phyloP scores from a whole-genome alignment of 208 protist genomes.

The Trypanosoma rangeli region DNA sequence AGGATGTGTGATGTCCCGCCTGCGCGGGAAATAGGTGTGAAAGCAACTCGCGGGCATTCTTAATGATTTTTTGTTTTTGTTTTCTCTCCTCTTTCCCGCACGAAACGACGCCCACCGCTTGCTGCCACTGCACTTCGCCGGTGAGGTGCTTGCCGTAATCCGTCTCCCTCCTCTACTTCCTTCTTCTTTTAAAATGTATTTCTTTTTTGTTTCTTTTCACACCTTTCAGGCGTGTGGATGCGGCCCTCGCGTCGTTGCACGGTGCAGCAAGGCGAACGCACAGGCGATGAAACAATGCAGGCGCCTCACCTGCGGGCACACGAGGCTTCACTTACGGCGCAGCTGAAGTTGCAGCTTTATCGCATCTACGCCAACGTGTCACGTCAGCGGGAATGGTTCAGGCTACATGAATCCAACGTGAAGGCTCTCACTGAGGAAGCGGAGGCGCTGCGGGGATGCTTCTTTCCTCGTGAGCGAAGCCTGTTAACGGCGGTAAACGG shows the following conservation, averaged over 20 bases:
- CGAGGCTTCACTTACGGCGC: background rate
- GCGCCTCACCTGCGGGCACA: background rate
- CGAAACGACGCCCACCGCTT: background rate
- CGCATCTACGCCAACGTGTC: constrained; percentile 24
- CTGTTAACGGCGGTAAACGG: background rate
- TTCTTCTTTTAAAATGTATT: constrained; percentile 18
- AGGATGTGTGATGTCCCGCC: too few species aligned
- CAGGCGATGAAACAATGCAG: background rate
- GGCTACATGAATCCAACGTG: constrained; percentile 18
- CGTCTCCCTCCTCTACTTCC: background rate
- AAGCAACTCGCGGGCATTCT: too few species aligned
- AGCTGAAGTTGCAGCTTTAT: constrained; percentile 20
- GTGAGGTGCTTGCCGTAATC: too few species aligned
- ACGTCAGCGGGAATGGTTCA: constrained; percentile 30
- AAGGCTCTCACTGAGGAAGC: constrained; percentile 6
- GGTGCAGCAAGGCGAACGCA: too few species aligned
- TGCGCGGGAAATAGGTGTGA: too few species aligned
- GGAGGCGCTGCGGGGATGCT: constrained; percentile 18
- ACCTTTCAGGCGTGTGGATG: constrained; percentile 7
- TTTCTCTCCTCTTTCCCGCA: background rate
- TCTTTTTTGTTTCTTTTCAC: constrained; percentile 24
- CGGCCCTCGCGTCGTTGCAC: background rate
- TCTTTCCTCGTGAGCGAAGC: constrained; percentile 16
- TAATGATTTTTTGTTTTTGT: background rate
- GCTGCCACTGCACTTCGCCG: background rate